phyloP scores from a whole-genome alignment of 2,329 filamentous ascomycete species.

The Colletotrichum tropicale region DNA sequence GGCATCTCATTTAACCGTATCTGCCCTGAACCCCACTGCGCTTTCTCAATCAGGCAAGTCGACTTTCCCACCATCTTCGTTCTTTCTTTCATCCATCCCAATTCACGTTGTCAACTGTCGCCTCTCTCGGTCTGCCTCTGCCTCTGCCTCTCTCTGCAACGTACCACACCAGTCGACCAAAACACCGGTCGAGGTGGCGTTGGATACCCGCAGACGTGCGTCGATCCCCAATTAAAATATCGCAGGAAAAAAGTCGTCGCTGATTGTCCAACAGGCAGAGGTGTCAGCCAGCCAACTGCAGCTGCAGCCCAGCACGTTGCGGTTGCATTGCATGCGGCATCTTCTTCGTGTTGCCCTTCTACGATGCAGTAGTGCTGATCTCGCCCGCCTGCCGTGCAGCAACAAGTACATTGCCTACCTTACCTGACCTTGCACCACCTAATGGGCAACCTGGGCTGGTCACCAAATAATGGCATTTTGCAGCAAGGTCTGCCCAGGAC shows the following conservation, averaged over 20 bases:
- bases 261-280: neutral
- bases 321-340: conserved; percentile 7
- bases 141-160: neutral
- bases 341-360: neutral
- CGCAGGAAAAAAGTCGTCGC: neutral
- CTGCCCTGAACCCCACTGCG: neutral
- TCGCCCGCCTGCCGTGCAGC: neutral
- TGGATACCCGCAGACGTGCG: neutral
- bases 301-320: conserved; percentile 1
- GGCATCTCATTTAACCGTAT: conserved; percentile 20
- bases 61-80: neutral
- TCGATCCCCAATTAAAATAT: neutral
- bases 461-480: neutral
- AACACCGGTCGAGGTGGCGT: neutral
- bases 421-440: neutral
- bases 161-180: neutral
- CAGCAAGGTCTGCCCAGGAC: neutral
- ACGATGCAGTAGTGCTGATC: neutral
- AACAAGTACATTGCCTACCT: neutral
- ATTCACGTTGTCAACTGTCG: neutral
- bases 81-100: neutral
- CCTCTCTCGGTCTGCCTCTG: neutral
- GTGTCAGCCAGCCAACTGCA: neutral
- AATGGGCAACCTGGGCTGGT: neutral
- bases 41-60: neutral